Evolutionary conservation across 2,329 filamentous ascomycete genomes (phyloP).

Genomic region (Talaromyces rugulosus): DNA sequence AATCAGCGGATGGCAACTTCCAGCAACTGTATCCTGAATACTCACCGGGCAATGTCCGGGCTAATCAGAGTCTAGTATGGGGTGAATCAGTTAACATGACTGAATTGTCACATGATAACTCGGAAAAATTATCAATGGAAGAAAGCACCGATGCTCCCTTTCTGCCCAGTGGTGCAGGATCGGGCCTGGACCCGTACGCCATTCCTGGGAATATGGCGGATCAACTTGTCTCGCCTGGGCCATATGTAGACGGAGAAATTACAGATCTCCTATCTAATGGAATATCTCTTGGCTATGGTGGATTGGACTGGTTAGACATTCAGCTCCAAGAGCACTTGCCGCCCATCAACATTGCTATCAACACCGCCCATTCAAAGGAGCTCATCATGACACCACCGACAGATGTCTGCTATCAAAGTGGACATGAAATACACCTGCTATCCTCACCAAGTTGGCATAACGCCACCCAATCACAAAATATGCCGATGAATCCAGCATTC

Average conservation of each 20-base stretch:
- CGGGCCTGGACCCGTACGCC: neutral
- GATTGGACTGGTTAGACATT: constrained; percentile 7
- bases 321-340: constrained; percentile 5
- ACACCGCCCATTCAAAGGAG: neutral
- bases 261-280: neutral
- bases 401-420: neutral
- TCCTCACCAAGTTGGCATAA: neutral
- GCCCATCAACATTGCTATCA: neutral
- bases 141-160: neutral
- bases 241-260: neutral
- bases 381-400: neutral
- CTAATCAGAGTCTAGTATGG: neutral
- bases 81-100: neutral
- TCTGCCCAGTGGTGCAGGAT: neutral
- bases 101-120: neutral
- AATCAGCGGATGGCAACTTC: neutral
- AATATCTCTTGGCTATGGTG: constrained; percentile 2
- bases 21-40: neutral
- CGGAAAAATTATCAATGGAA: neutral
- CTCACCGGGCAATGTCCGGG: neutral
- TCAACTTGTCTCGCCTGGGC: neutral
- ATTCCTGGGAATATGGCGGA: neutral
- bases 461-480: neutral
- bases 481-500: neutral
- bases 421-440: neutral